Percentiles rank a stretch among this genome's conserved stretches.
Conservation (phyloP, 2,329 filamentous ascomycete genomes). For the Grosmannia clavigera region DNA sequence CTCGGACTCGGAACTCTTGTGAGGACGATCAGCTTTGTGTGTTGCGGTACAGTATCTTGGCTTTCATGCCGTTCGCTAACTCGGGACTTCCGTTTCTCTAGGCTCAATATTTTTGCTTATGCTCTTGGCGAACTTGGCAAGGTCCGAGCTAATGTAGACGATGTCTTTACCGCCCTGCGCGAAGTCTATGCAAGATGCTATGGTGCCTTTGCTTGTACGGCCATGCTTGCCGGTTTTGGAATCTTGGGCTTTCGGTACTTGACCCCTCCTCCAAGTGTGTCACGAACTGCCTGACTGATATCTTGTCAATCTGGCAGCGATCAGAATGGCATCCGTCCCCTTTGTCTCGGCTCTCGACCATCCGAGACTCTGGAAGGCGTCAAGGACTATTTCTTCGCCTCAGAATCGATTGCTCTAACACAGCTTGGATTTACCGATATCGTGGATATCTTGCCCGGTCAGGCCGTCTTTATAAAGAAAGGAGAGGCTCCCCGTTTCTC, state of each 20-base stretch:
- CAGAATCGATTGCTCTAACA: constrained; percentile 71
- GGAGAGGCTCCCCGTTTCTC: constrained; percentile 60
- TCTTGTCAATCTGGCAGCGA: constrained; percentile 34
- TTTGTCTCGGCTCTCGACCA: constrained; percentile 63
- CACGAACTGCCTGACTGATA: background rate
- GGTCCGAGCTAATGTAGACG: constrained; percentile 67
- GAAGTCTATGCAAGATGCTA: constrained; percentile 64
- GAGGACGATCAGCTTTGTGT: background rate
- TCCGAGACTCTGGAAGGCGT: constrained; percentile 49
- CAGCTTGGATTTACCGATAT: constrained; percentile 73
- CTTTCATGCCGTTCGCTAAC: background rate
- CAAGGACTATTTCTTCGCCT: constrained; percentile 81
- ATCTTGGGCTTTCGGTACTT: constrained; percentile 51
- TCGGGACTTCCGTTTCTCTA: constrained; percentile 17
- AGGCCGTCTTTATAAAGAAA: constrained; percentile 54
- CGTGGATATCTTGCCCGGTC: constrained; percentile 65
- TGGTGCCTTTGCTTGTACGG: constrained; percentile 72
- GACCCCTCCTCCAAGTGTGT: constrained; percentile 25
- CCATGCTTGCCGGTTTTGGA: constrained; percentile 75
- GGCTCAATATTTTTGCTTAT: constrained; percentile 79
- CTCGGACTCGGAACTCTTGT: constrained; percentile 72
- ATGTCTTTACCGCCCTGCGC: constrained; percentile 62
- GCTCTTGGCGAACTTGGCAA: constrained; percentile 77
- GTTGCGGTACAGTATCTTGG: background rate
- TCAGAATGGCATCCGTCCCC: constrained; percentile 68